These are phyloP conservation scores for Solanum sitiens DNA, from an alignment of 257 asterid genomes.

Conservation along the genomic window DNA sequence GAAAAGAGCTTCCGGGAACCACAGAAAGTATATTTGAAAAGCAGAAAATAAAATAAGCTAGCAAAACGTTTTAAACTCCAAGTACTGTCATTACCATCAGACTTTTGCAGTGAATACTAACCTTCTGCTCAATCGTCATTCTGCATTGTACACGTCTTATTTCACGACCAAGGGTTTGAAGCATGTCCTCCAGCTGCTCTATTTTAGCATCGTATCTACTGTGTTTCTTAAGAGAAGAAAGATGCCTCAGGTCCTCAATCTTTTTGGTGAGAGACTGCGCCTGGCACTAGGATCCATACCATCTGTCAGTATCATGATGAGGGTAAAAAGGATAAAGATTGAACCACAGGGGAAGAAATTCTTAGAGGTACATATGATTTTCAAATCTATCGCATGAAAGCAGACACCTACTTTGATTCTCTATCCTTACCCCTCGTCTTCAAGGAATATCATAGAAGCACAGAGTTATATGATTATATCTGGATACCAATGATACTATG, in stretches of 20 bases:
- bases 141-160: constrained; percentile 39
- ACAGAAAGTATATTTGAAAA: background rate
- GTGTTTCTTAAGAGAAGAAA: constrained; percentile 10
- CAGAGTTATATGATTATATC: background rate
- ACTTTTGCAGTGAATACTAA: background rate
- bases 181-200: constrained; percentile 44
- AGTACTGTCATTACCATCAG: background rate
- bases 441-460: background rate
- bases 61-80: background rate
- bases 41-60: background rate
- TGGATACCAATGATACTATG: background rate
- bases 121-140: constrained; percentile 58
- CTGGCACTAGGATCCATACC: constrained; percentile 30
- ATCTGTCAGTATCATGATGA: background rate
- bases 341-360: background rate
- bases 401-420: background rate
- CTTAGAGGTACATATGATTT: background rate
- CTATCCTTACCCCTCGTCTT: background rate
- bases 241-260: constrained; percentile 42
- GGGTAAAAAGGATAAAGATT: background rate
- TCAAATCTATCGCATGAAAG: background rate
- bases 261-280: constrained; percentile 42
- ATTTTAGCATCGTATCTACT: constrained; percentile 22
- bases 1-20: background rate
- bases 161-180: constrained; percentile 36